Evolutionary conservation across 2,329 filamentous ascomycete species (phyloP).

Genomic region (Sporothrix schenckii): DNA sequence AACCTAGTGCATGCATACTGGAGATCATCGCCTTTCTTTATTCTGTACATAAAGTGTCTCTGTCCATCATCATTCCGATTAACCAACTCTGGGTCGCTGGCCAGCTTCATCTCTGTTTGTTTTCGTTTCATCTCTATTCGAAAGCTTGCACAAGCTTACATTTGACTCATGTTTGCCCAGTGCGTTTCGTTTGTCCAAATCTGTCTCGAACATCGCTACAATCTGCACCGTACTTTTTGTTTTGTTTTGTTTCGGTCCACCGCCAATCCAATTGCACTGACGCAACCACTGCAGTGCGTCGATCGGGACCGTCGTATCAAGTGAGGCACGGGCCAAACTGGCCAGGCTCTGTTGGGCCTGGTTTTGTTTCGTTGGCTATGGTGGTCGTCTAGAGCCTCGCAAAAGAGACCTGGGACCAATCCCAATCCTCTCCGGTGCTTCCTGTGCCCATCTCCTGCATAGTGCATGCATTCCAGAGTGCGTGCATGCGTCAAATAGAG

Average conservation of each 20-base stretch:
- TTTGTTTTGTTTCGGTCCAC: background rate
- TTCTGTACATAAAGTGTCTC: background rate
- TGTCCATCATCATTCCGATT: slow-evolving; percentile 16
- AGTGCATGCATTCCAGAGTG: slow-evolving; percentile 12
- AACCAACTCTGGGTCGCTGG: slow-evolving; percentile 12
- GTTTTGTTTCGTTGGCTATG: background rate
- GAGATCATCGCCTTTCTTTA: slow-evolving; percentile 4
- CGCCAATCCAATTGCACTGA: background rate
- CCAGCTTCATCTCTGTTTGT: background rate
- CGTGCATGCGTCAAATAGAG: slow-evolving; percentile 17
- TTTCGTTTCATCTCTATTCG: background rate
- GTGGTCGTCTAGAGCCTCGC: background rate
- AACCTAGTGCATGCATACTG: background rate
- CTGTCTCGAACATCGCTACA: no score
- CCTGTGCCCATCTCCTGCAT: slow-evolving; percentile 6
- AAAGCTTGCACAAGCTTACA: background rate
- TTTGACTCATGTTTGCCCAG: background rate
- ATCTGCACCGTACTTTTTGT: background rate
- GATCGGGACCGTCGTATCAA: background rate
- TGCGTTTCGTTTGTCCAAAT: background rate
- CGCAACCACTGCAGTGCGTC: background rate
- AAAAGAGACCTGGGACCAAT: background rate
- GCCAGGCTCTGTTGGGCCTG: background rate
- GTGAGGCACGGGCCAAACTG: slow-evolving; percentile 2
- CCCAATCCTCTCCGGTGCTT: background rate